Percentiles rank a stretch among this genome's conserved stretches.
phyloP scores from a whole-genome alignment of 2,329 filamentous ascomycete genomes.

The Hypoxylon sp. region DNA sequence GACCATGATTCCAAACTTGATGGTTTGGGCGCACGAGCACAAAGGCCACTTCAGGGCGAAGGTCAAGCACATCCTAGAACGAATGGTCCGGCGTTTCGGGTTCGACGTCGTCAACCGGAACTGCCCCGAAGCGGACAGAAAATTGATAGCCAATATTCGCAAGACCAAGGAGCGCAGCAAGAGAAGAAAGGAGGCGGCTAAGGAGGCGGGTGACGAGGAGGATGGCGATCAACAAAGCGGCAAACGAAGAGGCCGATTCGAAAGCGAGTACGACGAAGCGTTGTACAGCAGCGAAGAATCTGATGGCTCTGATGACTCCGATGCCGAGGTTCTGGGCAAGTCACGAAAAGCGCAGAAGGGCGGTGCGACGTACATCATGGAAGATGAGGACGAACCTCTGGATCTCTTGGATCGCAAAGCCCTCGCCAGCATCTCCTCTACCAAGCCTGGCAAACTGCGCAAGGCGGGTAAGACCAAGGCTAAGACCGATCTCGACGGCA shows the following conservation, averaged over 20 bases:
- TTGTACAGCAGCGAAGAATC: slow-evolving; percentile 82
- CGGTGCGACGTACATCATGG: slow-evolving; percentile 84
- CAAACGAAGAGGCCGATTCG: slow-evolving; percentile 71
- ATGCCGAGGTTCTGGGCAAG: slow-evolving; percentile 63
- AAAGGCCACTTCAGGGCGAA: slow-evolving; percentile 97
- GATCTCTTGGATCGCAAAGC: slow-evolving; percentile 91
- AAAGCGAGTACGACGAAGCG: slow-evolving; percentile 95
- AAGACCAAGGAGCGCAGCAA: slow-evolving; percentile 93
- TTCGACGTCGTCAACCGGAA: slow-evolving; percentile 80
- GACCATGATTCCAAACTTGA: slow-evolving; percentile 84
- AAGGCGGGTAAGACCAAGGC: slow-evolving; percentile 65
- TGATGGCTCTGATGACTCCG: slow-evolving; percentile 69
- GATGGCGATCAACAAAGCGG: slow-evolving; percentile 59
- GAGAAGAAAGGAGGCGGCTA: slow-evolving; percentile 80
- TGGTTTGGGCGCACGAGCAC: slow-evolving; percentile 97
- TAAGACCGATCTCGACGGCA: slow-evolving; percentile 79
- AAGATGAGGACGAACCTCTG: slow-evolving; percentile 93
- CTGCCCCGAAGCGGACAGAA: slow-evolving; percentile 86
- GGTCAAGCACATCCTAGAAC: slow-evolving; percentile 97
- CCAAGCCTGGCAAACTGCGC: slow-evolving; percentile 75
- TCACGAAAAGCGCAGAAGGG: slow-evolving; percentile 62
- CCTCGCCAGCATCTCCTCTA: slow-evolving; percentile 91
- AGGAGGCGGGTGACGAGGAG: slow-evolving; percentile 65
- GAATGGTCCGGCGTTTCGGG: slow-evolving; percentile 91
- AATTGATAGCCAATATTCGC: slow-evolving; percentile 91